Evolutionary conservation across 148 eudicot species (phyloP).

Genomic region (Heliosperma pusillum): DNA sequence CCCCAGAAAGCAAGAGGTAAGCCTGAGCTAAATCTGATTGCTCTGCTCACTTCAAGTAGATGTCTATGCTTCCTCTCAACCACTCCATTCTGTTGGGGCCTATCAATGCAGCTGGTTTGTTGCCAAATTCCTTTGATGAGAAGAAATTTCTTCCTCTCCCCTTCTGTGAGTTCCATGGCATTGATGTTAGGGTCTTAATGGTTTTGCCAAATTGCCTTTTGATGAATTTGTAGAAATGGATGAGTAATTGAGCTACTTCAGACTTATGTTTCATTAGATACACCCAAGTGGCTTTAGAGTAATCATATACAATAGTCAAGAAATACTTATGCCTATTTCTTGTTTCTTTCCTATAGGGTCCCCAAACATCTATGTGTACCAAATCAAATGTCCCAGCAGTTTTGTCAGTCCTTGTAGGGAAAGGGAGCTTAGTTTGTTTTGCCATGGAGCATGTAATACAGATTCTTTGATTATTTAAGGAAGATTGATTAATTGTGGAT

Average conservation of each 20-base stretch:
- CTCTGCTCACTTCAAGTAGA: neutral
- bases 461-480: neutral
- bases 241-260: neutral
- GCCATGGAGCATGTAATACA: neutral
- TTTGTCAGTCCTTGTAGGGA: too few relatives aligned
- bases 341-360: neutral
- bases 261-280: neutral
- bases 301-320: neutral
- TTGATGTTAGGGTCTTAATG: neutral
- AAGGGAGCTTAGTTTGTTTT: neutral
- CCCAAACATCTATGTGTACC: neutral
- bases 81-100: constrained; percentile 5
- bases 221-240: neutral
- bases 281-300: neutral
- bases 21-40: neutral
- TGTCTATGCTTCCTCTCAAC: neutral
- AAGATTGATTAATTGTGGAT: neutral
- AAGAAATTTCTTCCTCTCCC: neutral
- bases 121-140: neutral
- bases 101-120: neutral
- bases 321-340: neutral
- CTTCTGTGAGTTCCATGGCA: neutral
- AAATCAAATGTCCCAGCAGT: too few relatives aligned
- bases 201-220: neutral
- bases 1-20: neutral